Evolutionary conservation across 768 basidiomycete species (phyloP).

Genomic region (Lactarius sp.): DNA sequence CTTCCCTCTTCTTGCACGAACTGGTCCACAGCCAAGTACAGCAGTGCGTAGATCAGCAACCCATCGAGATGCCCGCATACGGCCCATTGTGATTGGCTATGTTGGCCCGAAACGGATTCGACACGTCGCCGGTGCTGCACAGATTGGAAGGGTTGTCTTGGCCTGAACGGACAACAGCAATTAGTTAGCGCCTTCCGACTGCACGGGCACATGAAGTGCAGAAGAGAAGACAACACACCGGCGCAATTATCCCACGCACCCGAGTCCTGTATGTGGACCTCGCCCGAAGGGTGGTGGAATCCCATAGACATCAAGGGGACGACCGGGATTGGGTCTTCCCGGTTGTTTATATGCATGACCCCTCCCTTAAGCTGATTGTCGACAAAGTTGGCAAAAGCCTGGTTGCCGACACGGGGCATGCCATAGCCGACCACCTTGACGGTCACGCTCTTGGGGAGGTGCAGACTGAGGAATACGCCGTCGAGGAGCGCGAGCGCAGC

Average conservation of each 20-base stretch:
- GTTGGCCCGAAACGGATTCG: constrained; percentile 43
- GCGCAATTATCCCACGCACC: constrained; percentile 53
- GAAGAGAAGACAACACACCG: constrained; percentile 31
- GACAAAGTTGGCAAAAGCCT: constrained; percentile 6
- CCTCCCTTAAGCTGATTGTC: background rate
- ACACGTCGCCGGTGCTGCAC: constrained; percentile 52
- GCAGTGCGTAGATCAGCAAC: constrained; percentile 13
- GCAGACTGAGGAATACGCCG: constrained; percentile 26
- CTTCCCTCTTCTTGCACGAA: background rate
- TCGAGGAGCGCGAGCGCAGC: constrained; percentile 30
- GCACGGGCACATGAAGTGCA: background rate
- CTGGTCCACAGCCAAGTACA: background rate
- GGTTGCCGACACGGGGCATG: constrained; percentile 28
- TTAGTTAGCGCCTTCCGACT: background rate
- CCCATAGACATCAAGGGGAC: constrained; percentile 38
- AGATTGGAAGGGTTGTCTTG: constrained; percentile 52
- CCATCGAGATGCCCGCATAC: constrained; percentile 23
- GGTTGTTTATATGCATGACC: constrained; percentile 11
- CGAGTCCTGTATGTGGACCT: constrained; percentile 39
- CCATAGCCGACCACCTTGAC: constrained; percentile 27
- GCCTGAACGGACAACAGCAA: constrained; percentile 32
- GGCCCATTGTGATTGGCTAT: constrained; percentile 17
- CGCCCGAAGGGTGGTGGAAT: constrained; percentile 42
- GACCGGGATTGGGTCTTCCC: constrained; percentile 36
- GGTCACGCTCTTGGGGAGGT: constrained; percentile 17